These are phyloP conservation scores for Annulohypoxylon maeteangense DNA, from an alignment of 495 filamentous ascomycete genomes.

Conservation along the genomic window DNA sequence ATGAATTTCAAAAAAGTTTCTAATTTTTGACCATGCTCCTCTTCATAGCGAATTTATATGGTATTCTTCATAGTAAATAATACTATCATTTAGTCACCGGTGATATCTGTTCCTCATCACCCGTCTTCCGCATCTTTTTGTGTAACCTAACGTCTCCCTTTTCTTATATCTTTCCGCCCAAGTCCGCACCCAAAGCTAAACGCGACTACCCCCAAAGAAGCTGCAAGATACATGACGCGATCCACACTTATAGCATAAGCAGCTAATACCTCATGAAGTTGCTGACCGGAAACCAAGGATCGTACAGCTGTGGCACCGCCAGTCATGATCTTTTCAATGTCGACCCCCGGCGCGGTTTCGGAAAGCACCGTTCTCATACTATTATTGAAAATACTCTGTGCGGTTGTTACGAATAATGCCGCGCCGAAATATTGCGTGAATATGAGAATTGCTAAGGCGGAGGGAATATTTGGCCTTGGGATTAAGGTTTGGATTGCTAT, in stretches of 20 bases:
- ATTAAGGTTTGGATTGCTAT: not conserved
- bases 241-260: not conserved
- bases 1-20: too few species aligned
- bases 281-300: not conserved
- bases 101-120: not conserved
- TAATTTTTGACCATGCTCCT: too few species aligned
- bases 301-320: not conserved
- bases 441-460: not conserved
- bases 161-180: constrained; percentile 7
- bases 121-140: not conserved
- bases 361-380: not conserved
- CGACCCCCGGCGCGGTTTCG: not conserved
- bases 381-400: constrained; percentile 7
- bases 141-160: not conserved
- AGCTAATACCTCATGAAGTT: not conserved
- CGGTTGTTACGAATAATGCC: not conserved
- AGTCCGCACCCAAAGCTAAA: not conserved
- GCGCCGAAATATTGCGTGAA: not conserved
- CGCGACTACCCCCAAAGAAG: not conserved
- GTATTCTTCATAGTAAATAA: not conserved
- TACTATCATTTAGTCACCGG: not conserved
- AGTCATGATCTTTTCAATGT: not conserved
- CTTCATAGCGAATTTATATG: not conserved
- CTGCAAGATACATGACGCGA: not conserved
- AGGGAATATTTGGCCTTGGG: not conserved